Conservation (phyloP, 352 stramenopile genomes). For the Globisporangium paddicum region DNA sequence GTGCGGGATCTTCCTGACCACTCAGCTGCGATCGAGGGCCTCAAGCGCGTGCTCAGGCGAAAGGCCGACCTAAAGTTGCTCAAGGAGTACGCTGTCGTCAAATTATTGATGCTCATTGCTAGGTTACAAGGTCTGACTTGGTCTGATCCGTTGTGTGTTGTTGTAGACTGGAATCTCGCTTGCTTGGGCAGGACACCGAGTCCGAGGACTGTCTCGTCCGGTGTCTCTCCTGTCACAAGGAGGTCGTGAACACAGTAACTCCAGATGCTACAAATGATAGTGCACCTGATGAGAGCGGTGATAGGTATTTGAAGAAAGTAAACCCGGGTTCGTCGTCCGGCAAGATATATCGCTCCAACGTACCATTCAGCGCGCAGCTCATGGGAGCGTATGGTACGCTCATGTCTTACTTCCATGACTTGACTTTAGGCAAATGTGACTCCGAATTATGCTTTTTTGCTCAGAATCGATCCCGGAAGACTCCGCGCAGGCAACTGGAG, state of each 20-base stretch:
- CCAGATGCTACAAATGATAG: slow-evolving; percentile 17
- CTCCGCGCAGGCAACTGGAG: not conserved
- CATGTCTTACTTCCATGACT: not conserved
- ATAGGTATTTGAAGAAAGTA: slow-evolving; percentile 27
- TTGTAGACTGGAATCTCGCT: slow-evolving; percentile 43
- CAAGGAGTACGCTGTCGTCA: slow-evolving; percentile 36
- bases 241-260: slow-evolving; percentile 26
- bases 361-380: slow-evolving; percentile 48
- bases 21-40: slow-evolving; percentile 31
- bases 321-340: slow-evolving; percentile 45
- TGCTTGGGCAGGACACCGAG: slow-evolving; percentile 43
- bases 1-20: slow-evolving; percentile 40
- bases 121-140: not conserved
- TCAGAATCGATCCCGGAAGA: slow-evolving; percentile 14
- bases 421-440: too few relatives aligned
- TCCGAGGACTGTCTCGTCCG: slow-evolving; percentile 64
- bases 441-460: not conserved
- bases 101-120: not conserved
- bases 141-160: not conserved
- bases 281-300: slow-evolving; percentile 19
- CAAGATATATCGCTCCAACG: slow-evolving; percentile 57
- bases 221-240: slow-evolving; percentile 68
- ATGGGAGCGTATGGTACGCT: slow-evolving; percentile 9
- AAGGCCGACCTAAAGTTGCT: slow-evolving; percentile 64
- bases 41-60: slow-evolving; percentile 35